Conservation (phyloP, 2,329 filamentous ascomycete genomes). For the Penicillium sp. region DNA sequence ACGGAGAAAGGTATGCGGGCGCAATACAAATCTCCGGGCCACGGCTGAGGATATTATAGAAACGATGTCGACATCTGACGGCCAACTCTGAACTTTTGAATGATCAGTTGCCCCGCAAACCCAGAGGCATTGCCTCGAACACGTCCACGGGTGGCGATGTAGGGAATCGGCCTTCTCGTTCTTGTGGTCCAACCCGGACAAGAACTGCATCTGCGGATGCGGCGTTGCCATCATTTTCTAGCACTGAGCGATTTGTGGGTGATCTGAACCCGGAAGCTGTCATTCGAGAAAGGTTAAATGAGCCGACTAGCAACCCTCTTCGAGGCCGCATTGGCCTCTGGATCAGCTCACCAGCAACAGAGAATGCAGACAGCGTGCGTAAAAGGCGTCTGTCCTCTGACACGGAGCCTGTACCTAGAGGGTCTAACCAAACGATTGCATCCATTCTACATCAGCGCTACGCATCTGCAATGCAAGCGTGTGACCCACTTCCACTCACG, state of each 20-base stretch:
- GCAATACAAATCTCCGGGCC: neutral
- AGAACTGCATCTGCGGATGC: constrained; percentile 6
- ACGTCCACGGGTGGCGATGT: neutral
- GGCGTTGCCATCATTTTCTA: constrained; percentile 8
- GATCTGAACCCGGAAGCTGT: constrained; percentile 41
- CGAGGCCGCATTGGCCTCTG: constrained; percentile 32
- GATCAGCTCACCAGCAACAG: constrained; percentile 24
- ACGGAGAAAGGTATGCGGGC: constrained; percentile 28
- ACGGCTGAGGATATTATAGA: constrained; percentile 18
- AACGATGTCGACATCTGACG: constrained; percentile 31
- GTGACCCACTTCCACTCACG: constrained; percentile 28
- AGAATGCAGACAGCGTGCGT: constrained; percentile 5
- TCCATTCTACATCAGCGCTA: constrained; percentile 24
- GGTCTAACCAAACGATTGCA: constrained; percentile 7
- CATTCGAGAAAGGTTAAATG: constrained; percentile 32
- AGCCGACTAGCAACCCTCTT: constrained; percentile 20
- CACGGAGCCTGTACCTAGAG: neutral
- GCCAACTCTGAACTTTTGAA: constrained; percentile 9
- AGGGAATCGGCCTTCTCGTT: neutral
- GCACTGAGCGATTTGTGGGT: constrained; percentile 36
- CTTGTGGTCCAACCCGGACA: neutral
- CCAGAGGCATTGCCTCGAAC: neutral
- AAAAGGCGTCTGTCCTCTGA: constrained; percentile 1
- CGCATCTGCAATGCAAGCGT: constrained; percentile 25
- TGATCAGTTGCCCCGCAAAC: neutral